Evolutionary conservation across 352 stramenopile species (phyloP).

Genomic region (Blastocystis sp.): DNA sequence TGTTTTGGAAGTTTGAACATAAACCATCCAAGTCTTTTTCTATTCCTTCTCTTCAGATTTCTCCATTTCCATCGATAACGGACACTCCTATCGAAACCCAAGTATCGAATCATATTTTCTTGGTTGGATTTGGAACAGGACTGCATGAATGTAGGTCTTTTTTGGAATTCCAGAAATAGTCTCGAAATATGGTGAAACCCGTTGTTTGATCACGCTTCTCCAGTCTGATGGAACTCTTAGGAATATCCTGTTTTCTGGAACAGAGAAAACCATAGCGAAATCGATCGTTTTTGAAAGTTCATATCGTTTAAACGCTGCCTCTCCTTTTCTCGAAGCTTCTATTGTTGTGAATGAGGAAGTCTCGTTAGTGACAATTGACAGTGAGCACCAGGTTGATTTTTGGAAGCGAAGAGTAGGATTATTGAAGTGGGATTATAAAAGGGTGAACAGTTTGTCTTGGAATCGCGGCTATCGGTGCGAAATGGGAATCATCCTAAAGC

Average conservation of each 20-base stretch:
- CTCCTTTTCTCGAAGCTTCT: not conserved
- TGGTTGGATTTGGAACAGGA: not conserved
- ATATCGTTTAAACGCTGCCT: not conserved
- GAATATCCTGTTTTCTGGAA: not conserved
- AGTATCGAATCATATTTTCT: not conserved
- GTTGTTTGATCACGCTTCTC: not conserved
- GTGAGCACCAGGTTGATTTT: not conserved
- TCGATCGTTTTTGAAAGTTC: not conserved
- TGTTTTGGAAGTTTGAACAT: not conserved
- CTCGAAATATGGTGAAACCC: not conserved
- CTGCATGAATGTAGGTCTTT: not conserved
- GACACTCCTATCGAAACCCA: not conserved
- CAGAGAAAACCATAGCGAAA: not conserved
- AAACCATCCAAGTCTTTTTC: not conserved
- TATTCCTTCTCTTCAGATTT: not conserved
- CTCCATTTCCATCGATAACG: not conserved
- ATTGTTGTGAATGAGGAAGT: not conserved
- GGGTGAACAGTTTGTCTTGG: not conserved
- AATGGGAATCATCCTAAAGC: not conserved
- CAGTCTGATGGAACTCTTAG: not conserved
- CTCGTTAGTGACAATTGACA: not conserved
- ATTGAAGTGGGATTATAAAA: not conserved
- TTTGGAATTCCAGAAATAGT: not conserved
- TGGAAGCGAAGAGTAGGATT: not conserved
- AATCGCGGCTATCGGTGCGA: not conserved